Conservation (phyloP, 2,329 filamentous ascomycete genomes). For the Aspergillus pseudonomiae region DNA sequence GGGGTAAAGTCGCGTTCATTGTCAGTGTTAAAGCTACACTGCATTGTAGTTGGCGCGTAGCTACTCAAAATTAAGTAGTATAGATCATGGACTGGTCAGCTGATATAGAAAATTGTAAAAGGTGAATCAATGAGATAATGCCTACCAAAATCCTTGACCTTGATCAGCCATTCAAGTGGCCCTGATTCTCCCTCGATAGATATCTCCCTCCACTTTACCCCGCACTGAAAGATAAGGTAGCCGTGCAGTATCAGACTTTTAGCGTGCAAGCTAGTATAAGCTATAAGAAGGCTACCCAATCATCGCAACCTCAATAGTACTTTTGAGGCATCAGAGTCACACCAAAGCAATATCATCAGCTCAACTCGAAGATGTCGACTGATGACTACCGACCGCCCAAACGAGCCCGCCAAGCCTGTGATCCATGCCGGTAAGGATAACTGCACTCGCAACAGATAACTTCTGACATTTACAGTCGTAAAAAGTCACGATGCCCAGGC, state of each 20-base stretch:
- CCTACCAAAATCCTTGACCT: background rate
- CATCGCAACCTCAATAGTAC: background rate
- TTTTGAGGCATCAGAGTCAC: background rate
- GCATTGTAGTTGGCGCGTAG: background rate
- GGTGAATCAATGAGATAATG: background rate
- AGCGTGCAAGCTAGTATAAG: background rate
- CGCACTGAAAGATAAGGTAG: background rate
- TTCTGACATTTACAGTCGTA: conserved; percentile 25
- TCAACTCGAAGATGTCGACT: background rate
- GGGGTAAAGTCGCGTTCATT: background rate
- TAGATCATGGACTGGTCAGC: background rate
- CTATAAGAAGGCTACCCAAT: background rate
- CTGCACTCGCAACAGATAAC: background rate
- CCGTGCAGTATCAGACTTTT: background rate
- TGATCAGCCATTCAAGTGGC: background rate
- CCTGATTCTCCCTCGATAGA: background rate
- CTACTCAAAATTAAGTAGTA: background rate
- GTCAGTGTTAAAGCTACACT: background rate
- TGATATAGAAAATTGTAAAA: background rate
- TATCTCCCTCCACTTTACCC: background rate
- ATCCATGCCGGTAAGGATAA: background rate
- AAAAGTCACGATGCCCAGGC: conserved; percentile 38
- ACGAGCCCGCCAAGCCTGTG: background rate
- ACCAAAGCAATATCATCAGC: background rate
- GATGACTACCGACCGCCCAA: background rate